These are phyloP conservation scores for Trichoderma gracile DNA, from an alignment of 2,329 filamentous ascomycete species.

Conservation along the genomic window DNA sequence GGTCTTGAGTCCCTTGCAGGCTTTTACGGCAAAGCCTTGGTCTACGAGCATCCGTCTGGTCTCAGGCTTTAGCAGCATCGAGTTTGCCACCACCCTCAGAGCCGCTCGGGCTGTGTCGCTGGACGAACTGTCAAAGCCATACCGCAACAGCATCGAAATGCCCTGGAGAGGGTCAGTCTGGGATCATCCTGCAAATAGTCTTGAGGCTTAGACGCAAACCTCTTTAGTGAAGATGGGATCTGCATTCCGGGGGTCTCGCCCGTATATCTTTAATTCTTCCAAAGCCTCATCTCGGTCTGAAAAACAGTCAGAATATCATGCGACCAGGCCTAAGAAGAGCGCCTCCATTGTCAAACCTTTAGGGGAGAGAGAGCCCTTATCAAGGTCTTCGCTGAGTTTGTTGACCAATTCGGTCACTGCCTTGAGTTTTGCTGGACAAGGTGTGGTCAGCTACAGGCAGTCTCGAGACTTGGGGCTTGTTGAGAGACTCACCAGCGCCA, in stretches of 20 bases:
- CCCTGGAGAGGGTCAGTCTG: constrained; percentile 48
- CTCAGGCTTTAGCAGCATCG: constrained; percentile 56
- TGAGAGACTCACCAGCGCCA: constrained; percentile 45
- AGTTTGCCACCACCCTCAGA: constrained; percentile 80
- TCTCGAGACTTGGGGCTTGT: background rate
- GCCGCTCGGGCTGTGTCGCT: constrained; percentile 68
- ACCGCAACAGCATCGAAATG: constrained; percentile 68
- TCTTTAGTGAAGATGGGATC: constrained; percentile 82
- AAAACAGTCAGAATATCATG: background rate
- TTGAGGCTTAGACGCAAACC: constrained; percentile 47
- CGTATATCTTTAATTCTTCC: constrained; percentile 66
- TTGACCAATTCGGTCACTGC: constrained; percentile 66
- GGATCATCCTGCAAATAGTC: background rate
- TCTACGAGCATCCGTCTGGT: constrained; percentile 47
- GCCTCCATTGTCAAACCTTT: constrained; percentile 51
- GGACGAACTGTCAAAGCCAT: constrained; percentile 70
- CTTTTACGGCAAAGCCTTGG: constrained; percentile 59
- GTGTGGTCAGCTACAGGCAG: constrained; percentile 26
- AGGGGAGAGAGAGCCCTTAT: constrained; percentile 57
- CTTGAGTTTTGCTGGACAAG: constrained; percentile 60
- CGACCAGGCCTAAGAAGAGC: constrained; percentile 6
- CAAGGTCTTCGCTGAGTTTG: constrained; percentile 62
- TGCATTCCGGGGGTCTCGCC: constrained; percentile 69
- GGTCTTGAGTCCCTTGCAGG: constrained; percentile 70
- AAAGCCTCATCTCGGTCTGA: constrained; percentile 63